Base-by-base conservation (phyloP, 441 rosid genomes). In the Omphalea diandra region DNA sequence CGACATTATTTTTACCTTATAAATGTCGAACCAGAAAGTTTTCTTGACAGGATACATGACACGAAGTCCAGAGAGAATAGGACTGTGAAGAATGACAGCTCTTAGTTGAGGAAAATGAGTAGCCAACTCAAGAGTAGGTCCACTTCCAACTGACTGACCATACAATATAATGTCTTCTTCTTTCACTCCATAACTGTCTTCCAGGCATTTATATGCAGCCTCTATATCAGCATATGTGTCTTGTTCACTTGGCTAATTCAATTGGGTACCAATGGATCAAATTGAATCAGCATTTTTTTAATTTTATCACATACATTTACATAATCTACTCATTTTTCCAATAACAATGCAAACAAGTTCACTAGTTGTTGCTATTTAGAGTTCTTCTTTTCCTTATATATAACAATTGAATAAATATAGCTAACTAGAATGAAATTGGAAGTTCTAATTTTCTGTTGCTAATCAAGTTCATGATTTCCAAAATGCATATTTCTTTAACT, bases 111-210 rank as follows among this genome's bases (percentile, higher is more conserved):
- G 87, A 73, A 94, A 83, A 66, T 77, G 84, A 47, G 87, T 84
- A 65, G 97, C 96, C 68, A 94, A 71, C 61, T 94, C 98, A 65
- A 91, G 85, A 73, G 98, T 81, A 36, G 98, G 97, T 29, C 98
- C 98, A 70, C 97, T 94, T 44, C 98, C 97, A 29, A 94, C 94
- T 1, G 98, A 94, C 66, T 94, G 97, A 24, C 98, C 98, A 31
- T 94, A 94, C 73, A 94, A 78, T 67, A 94, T 82, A 32, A 81
- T 86, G 72, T 91, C 93, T 80, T 88, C 91, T 80, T 91, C 88
- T 81, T 85, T 86, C 58, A 78, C 87, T 32, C 88, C 91, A 68
- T 90, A 90, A 67, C 69, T 85, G 69, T 91, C 95, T 65, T 79
- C 81, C 57, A 94, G 86, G 69, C 93, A 94, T 84, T 85, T 84